Conservation (phyloP, 179 eudicot genomes). For the Carnegiea gigantea region DNA sequence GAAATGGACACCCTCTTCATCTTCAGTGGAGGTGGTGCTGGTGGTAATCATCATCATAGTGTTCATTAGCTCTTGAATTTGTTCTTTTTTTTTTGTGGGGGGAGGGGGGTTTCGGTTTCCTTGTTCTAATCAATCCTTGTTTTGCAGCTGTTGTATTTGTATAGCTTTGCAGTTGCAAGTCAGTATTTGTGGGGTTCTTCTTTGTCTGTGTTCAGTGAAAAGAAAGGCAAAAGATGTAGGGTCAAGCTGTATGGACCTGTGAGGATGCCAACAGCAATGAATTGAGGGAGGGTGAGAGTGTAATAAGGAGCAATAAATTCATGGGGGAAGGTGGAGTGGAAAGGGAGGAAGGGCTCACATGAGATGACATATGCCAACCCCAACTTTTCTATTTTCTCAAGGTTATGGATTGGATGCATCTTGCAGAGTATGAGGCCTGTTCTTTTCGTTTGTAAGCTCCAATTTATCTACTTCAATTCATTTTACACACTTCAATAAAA, state of each 20-base stretch:
- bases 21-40: background rate
- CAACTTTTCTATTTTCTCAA: background rate
- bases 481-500: no score
- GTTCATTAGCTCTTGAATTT: background rate
- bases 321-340: background rate
- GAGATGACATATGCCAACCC: background rate
- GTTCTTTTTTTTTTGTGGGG: background rate
- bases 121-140: background rate
- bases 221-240: slow-evolving; percentile 4
- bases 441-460: no score
- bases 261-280: slow-evolving; percentile 6
- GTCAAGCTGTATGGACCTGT: background rate
- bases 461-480: no score
- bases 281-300: background rate
- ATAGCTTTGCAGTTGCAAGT: background rate
- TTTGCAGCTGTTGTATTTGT: background rate
- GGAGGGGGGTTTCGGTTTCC: background rate
- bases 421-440: no score
- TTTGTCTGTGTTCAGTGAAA: background rate
- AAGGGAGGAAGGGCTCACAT: background rate
- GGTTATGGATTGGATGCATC: no score
- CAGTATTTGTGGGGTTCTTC: background rate
- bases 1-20: slow-evolving; percentile 29
- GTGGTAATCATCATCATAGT: background rate
- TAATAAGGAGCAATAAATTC: background rate